Evolutionary conservation across 2,329 filamentous ascomycete species (phyloP).

Genomic region (Akanthomyces lecanii): DNA sequence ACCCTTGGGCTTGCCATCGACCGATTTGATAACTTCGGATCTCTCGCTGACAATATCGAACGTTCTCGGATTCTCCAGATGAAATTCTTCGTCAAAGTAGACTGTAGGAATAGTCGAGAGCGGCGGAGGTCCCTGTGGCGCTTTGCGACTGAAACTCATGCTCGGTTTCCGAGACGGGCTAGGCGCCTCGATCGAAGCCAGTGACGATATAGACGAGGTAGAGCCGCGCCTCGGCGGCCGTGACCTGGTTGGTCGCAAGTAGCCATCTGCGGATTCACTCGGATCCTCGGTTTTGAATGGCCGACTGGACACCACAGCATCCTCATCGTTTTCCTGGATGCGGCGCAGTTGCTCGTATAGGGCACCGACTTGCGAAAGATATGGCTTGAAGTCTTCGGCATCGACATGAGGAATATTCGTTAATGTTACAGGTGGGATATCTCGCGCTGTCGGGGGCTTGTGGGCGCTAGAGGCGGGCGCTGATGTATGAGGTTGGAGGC

Average conservation of each 20-base stretch:
- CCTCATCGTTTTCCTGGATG: conserved; percentile 72
- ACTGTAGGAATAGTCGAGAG: conserved; percentile 87
- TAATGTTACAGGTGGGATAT: conserved; percentile 89
- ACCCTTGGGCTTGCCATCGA: conserved; percentile 52
- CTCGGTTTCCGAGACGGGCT: conserved; percentile 42
- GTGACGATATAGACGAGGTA: conserved; percentile 44
- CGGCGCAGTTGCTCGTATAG: conserved; percentile 86
- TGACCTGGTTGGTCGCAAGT: conserved; percentile 39
- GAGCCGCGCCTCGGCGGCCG: conserved; percentile 32
- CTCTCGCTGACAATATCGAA: conserved; percentile 96
- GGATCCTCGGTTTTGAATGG: conserved; percentile 40
- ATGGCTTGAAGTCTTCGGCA: conserved; percentile 72
- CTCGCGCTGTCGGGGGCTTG: conserved; percentile 76
- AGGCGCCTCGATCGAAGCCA: conserved; percentile 46
- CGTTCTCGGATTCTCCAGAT: conserved; percentile 89
- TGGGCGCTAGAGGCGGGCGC: conserved; percentile 67
- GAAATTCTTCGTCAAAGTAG: conserved; percentile 94
- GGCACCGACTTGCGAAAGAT: conserved; percentile 78
- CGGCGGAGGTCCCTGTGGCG: conserved; percentile 71
- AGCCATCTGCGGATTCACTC: conserved; percentile 39
- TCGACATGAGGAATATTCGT: conserved; percentile 85
- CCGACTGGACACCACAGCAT: conserved; percentile 44
- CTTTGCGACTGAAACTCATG: conserved; percentile 51
- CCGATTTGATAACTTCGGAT: conserved; percentile 84
- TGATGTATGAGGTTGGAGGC: conserved; percentile 73